Evolutionary conservation across 2,329 filamentous ascomycete genomes (phyloP), one percentile per base, ranked within the genome.

Genomic region (Madurella fahalii): DNA sequence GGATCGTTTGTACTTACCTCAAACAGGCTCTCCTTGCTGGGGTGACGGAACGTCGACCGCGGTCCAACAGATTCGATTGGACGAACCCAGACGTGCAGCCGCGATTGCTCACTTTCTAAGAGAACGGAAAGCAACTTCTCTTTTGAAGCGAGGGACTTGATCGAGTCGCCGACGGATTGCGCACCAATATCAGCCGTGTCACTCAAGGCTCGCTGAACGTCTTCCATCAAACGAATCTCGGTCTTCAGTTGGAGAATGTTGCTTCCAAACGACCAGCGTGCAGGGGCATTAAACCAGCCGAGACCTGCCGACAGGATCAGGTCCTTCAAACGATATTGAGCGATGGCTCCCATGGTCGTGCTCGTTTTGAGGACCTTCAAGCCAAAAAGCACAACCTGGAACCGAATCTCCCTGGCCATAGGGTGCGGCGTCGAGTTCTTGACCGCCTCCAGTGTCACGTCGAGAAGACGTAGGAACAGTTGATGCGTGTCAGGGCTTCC

Each of bases 191-290:
- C 76, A 1, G 81, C 76, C 11, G 91, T 80, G 2, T 74, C 77
- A 58, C 84, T 83, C 58, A 99, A 72, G 13, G 85, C 81, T 11
- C 73, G 69, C 47, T 86, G 76, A 37, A 96, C 85, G 67, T 96
- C 91, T 7, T 80, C 79, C 40, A 97, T 80, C 16, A 96, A 76
- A 61, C 87, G 87, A 34, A 90, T 83, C 71, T 99, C 94, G 0
- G 95, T 93, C 74, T 95, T 97, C 49, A 97, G 77, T 68, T 99
- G 94, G 15, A 99, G 74, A 47, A 89, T 82, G 67, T 96, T 99
- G 64, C 93, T 94, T 53, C 94, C 94, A 71, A 94, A 97, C 0
- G 94, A 95, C 93, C 94, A 99, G 61, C 85, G 83, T 13, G 92
- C 90, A 5, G 89, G 77, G 61, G 85, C 82, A 40, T 79, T 83